Evolutionary conservation across 2,329 filamentous ascomycete species (phyloP).

Genomic region (Botrytis tulipae): DNA sequence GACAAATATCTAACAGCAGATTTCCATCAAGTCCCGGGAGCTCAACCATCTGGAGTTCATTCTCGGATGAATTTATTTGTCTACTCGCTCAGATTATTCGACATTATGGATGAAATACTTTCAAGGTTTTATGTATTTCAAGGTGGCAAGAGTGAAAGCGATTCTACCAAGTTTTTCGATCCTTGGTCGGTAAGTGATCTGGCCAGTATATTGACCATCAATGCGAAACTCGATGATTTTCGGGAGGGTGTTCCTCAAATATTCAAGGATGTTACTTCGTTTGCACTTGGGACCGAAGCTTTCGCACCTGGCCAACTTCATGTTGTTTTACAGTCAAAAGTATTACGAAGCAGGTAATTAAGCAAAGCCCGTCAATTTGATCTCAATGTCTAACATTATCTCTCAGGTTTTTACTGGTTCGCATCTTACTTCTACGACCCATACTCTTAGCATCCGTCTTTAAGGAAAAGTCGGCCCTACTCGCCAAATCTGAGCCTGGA

Average conservation of each 20-base stretch:
- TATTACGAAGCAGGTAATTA: slow-evolving; percentile 25
- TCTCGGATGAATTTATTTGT: slow-evolving; percentile 33
- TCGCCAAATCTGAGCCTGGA: not conserved
- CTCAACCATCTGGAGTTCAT: slow-evolving; percentile 28
- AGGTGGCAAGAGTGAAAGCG: slow-evolving; percentile 8
- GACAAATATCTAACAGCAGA: slow-evolving; percentile 35
- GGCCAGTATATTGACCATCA: slow-evolving; percentile 24
- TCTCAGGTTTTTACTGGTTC: slow-evolving; percentile 12
- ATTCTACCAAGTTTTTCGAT: not conserved
- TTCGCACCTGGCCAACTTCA: not conserved
- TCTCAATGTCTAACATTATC: not conserved
- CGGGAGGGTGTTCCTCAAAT: slow-evolving; percentile 20
- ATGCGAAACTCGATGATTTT: slow-evolving; percentile 26
- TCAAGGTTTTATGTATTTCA: slow-evolving; percentile 20
- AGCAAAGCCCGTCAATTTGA: not conserved
- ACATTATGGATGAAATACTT: slow-evolving; percentile 29
- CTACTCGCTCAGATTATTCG: slow-evolving; percentile 27
- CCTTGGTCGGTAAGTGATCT: slow-evolving; percentile 14
- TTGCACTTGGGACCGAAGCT: not conserved
- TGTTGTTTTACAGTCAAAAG: slow-evolving; percentile 23
- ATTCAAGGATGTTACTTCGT: slow-evolving; percentile 15
- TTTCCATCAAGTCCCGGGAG: slow-evolving; percentile 26
- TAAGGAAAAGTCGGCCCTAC: not conserved
- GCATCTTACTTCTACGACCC: slow-evolving; percentile 11
- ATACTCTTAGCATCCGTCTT: slow-evolving; percentile 3